phyloP scores from a whole-genome alignment of 306 rosid species.

The Comarum palustre region DNA sequence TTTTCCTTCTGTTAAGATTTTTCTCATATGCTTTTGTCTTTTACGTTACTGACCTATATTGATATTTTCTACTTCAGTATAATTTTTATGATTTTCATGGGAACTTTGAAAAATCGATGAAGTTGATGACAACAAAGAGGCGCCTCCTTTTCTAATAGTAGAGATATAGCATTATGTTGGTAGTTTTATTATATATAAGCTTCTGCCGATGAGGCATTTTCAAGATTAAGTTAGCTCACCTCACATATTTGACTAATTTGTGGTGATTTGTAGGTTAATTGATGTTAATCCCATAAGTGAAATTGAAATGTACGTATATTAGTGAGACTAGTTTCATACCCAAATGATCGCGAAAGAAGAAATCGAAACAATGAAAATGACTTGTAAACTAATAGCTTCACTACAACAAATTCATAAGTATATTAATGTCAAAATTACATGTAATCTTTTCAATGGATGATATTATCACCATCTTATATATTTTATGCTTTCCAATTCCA shows the following conservation, averaged over 20 bases:
- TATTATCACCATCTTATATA: background rate
- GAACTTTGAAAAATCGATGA: no score
- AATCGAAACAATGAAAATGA: background rate
- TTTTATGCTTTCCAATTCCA: background rate
- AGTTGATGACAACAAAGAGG: no score
- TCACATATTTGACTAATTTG: background rate
- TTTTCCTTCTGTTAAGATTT: no score
- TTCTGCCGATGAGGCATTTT: background rate
- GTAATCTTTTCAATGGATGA: background rate
- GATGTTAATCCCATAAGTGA: background rate
- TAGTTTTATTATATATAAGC: no score
- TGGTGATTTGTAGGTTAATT: constrained; percentile 3
- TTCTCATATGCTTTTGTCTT: no score
- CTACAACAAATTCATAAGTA: background rate
- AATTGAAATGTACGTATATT: background rate
- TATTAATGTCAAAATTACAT: background rate
- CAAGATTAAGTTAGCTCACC: background rate
- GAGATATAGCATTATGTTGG: no score
- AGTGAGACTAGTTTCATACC: background rate
- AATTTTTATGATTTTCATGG: no score
- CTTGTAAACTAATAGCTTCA: constrained; percentile 3
- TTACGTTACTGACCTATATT: no score
- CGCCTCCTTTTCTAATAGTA: no score
- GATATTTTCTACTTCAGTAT: no score
- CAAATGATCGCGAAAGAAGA: background rate